Percentiles rank a stretch among this genome's conserved stretches.
Evolutionary conservation across 2,329 filamentous ascomycete species (phyloP).

Genomic region (Cercospora zeae-maydis): DNA sequence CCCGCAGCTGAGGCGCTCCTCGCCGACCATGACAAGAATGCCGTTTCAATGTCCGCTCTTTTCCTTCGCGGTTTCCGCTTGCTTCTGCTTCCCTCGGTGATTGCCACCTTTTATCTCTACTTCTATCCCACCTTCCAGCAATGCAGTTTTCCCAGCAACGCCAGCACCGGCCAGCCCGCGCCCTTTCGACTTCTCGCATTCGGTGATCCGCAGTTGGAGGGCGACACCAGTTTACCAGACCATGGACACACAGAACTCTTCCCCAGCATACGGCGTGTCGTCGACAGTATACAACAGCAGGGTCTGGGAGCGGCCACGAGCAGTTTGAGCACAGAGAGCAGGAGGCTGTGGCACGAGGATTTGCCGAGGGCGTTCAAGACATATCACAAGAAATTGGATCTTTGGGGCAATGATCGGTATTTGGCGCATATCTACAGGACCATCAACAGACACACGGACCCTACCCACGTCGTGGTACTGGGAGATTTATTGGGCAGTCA

Average conservation of each 20-base stretch:
- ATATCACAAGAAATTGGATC: constrained; percentile 74
- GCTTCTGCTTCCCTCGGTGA: constrained; percentile 63
- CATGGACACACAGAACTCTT: constrained; percentile 43
- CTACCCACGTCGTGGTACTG: constrained; percentile 83
- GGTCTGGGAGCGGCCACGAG: constrained; percentile 9
- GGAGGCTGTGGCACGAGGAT: constrained; percentile 50
- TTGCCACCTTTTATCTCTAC: constrained; percentile 75
- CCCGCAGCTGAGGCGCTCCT: not conserved
- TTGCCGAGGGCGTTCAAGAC: constrained; percentile 64
- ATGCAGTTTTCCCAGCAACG: constrained; percentile 68
- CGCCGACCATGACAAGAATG: constrained; percentile 5
- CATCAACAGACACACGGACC: constrained; percentile 75
- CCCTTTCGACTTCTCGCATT: constrained; percentile 85
- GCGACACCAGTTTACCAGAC: constrained; percentile 74
- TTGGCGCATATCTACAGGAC: constrained; percentile 87
- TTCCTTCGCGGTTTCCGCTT: constrained; percentile 47
- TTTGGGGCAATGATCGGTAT: constrained; percentile 92
- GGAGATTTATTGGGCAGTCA: constrained; percentile 92
- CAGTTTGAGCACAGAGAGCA: constrained; percentile 19
- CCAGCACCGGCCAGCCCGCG: constrained; percentile 43
- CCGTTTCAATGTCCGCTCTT: constrained; percentile 36
- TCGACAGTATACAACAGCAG: constrained; percentile 14
- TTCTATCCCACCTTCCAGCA: constrained; percentile 76
- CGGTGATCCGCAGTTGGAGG: constrained; percentile 90
- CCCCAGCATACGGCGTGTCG: constrained; percentile 37